A percentile compares a stretch with the other conserved stretches of the same genome.
Evolutionary conservation across 1,284 basidiomycete genomes (phyloP).

Genomic region (Takashimella tepidaria): DNA sequence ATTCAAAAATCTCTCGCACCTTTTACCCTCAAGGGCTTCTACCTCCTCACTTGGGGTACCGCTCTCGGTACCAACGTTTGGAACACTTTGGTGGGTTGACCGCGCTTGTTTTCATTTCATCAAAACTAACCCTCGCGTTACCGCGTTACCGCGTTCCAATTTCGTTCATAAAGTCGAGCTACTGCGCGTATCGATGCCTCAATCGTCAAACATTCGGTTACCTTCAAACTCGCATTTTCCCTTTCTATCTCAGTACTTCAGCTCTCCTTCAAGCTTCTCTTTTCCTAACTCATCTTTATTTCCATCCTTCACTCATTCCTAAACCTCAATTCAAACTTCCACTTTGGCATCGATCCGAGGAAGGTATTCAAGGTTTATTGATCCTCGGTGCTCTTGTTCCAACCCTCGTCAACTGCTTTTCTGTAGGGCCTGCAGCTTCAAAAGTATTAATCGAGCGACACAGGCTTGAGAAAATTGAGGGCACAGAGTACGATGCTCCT

Average conservation of each 20-base stretch:
- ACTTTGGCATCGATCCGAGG: slow-evolving; percentile 51
- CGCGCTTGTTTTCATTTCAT: background rate
- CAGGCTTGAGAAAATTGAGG: slow-evolving; percentile 66
- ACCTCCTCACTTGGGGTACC: slow-evolving; percentile 47
- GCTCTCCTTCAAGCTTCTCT: slow-evolving; percentile 57
- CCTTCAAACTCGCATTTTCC: slow-evolving; percentile 68
- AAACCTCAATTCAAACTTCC: slow-evolving; percentile 46
- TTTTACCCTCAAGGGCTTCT: slow-evolving; percentile 46
- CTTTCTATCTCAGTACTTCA: slow-evolving; percentile 65
- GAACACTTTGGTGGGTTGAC: slow-evolving; percentile 37
- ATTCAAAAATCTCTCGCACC: slow-evolving; percentile 36
- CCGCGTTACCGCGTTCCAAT: background rate
- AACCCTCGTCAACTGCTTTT: slow-evolving; percentile 50
- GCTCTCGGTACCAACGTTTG: slow-evolving; percentile 45
- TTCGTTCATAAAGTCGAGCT: slow-evolving; percentile 24
- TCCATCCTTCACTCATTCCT: slow-evolving; percentile 58
- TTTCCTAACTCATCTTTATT: slow-evolving; percentile 59
- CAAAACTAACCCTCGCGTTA: background rate
- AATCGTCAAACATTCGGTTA: slow-evolving; percentile 64
- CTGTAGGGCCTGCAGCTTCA: slow-evolving; percentile 42
- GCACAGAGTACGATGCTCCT: slow-evolving; percentile 60
- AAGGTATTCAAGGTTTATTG: slow-evolving; percentile 66
- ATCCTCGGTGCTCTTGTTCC: slow-evolving; percentile 54
- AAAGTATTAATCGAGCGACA: slow-evolving; percentile 65
- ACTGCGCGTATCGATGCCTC: slow-evolving; percentile 30